Percentiles rank a stretch among this genome's conserved stretches.
phyloP scores from a whole-genome alignment of 2,329 filamentous ascomycete species.

The Shiraia bambusicola region DNA sequence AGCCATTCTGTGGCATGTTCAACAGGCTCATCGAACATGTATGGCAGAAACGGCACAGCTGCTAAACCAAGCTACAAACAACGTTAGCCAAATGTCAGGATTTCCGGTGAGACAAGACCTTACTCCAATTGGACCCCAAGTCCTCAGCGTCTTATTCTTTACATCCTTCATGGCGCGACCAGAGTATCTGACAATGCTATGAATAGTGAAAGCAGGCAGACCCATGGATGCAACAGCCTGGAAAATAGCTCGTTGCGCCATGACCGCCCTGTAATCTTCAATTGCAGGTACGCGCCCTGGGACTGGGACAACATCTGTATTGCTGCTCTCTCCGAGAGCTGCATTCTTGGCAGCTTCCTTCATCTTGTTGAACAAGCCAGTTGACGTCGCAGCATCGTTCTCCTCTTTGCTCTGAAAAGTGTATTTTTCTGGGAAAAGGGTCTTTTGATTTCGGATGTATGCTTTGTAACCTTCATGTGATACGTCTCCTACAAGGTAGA shows the following conservation, averaged over 20 bases:
- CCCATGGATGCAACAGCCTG: constrained; percentile 92
- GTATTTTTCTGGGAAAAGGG: constrained; percentile 65
- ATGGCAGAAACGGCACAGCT: constrained; percentile 77
- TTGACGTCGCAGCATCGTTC: constrained; percentile 36
- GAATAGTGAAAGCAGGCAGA: constrained; percentile 88
- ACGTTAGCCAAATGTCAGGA: constrained; percentile 4
- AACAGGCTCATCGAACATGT: constrained; percentile 86
- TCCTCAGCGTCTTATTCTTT: constrained; percentile 74
- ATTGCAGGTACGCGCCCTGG: constrained; percentile 64
- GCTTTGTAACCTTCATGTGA: constrained; percentile 93
- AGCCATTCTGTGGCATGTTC: constrained; percentile 88
- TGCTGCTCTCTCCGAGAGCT: constrained; percentile 23
- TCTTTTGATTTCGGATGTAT: constrained; percentile 80
- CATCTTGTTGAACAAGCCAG: constrained; percentile 16
- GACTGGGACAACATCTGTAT: constrained; percentile 20
- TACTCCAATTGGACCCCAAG: constrained; percentile 88
- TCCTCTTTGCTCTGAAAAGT: constrained; percentile 9
- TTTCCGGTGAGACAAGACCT: constrained; percentile 44
- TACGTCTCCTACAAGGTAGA: constrained; percentile 89
- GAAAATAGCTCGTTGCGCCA: constrained; percentile 88
- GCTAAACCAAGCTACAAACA: constrained; percentile 57
- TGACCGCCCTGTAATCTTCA: constrained; percentile 88
- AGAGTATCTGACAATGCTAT: constrained; percentile 87
- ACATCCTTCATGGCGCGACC: constrained; percentile 79
- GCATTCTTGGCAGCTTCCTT: constrained; percentile 28